Evolutionary conservation across 495 filamentous ascomycete species (phyloP), one percentile per base, ranked within the genome.

Genomic region (Arthonia radiata): DNA sequence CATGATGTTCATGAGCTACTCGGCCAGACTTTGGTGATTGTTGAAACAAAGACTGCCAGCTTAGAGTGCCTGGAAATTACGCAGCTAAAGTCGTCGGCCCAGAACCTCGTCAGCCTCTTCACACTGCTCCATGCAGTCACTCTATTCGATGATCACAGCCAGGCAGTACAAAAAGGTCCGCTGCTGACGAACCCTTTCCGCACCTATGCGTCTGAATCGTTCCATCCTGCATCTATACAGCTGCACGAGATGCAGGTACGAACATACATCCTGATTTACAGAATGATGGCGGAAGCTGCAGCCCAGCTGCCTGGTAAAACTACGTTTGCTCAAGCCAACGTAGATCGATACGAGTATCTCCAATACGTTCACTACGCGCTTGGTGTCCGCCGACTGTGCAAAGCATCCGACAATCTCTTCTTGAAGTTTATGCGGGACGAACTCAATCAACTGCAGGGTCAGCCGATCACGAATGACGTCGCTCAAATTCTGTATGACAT

Each of bases 401-500:
- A 75, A 38, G 54, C 67, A n/a, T 76, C 76, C 2, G 69, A 71
- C 38, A 72, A 80, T 48, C 61, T 72, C 13, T 83, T 94, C 50
- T 55, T 93, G n/a, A 78, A 72, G 34, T 59, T 93, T 40, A 64
- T 86, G 54, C 78, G 79, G 39, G 55, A 76, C 4, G 89, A 94
- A 39, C 53, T 83, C 8, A 26, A 47, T 52, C 15, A 54, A 58
- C 22, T 66, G 27, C 55, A 62, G 17, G 60, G 65, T 22, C 64
- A 74, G 19, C 70, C 67, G 30, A 73, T 65, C 53, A 73, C 78
- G 37, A 56, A 62, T 37, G 80, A 93, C 38, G 57, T 83, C 8
- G 69, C 71, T 15, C 82, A 93, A 41, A 61, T 86, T 4, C 58
- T 93, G n/a, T 80, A 68, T 41, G 82, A 93, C 44, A 57, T 91